These are phyloP conservation scores for Gossypium mustelinum DNA, from an alignment of 345 rosid genomes.

Conservation along the genomic window DNA sequence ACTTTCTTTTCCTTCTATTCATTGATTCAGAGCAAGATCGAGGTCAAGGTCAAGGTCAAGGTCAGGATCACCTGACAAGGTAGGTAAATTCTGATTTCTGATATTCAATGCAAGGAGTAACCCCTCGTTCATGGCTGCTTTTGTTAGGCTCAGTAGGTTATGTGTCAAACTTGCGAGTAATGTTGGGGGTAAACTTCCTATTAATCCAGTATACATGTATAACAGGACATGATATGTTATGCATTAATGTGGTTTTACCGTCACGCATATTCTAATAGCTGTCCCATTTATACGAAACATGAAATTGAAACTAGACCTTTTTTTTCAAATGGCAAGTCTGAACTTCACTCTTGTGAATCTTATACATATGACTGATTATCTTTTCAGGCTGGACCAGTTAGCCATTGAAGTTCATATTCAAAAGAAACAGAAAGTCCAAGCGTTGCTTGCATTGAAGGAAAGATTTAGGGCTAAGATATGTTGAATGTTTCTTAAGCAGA, in stretches of 20 bases:
- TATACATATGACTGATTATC: not conserved
- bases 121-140: not conserved
- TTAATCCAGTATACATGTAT: no score
- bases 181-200: not conserved
- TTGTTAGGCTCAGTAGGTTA: not conserved
- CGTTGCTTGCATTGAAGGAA: not conserved
- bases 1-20: not conserved
- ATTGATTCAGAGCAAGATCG: slow-evolving; percentile 25
- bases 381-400: not conserved
- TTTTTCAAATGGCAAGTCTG: no score
- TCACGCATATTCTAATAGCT: no score
- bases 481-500: not conserved
- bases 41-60: not conserved
- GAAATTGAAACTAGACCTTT: no score
- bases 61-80: not conserved
- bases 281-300: no score
- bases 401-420: not conserved
- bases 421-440: not conserved
- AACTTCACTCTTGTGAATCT: not conserved
- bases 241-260: no score
- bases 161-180: not conserved
- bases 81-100: not conserved
- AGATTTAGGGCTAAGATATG: not conserved
- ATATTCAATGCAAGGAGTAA: not conserved
- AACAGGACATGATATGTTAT: no score